A percentile compares a stretch with the other conserved stretches of the same genome.
phyloP scores from a whole-genome alignment of 2,329 filamentous ascomycete species.

The Trichoderma harzianum region DNA sequence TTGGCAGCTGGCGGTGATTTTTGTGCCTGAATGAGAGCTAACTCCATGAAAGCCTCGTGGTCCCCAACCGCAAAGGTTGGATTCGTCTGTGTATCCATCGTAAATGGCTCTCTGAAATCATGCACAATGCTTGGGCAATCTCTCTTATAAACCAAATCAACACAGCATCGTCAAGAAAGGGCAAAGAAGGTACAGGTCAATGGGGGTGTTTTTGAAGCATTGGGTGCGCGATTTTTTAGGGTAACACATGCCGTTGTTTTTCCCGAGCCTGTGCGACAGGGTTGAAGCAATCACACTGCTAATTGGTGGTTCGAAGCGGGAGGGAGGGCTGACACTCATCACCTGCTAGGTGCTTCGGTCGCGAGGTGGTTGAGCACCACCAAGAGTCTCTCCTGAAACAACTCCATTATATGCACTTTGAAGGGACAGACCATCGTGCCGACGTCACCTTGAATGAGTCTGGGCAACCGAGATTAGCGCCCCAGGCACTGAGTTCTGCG shows the following conservation, averaged over 20 bases:
- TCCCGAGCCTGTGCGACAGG: neutral
- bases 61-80: conserved; percentile 26
- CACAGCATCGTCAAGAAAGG: neutral
- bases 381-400: neutral
- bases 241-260: neutral
- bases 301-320: neutral
- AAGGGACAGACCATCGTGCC: neutral
- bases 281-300: neutral
- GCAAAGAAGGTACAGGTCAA: neutral
- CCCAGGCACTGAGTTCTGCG: neutral
- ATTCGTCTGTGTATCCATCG: neutral
- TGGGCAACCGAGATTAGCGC: neutral
- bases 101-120: neutral
- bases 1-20: conserved; percentile 36
- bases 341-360: neutral
- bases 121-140: neutral
- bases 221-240: neutral
- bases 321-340: neutral
- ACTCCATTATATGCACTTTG: neutral
- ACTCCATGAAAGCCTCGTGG: conserved; percentile 39
- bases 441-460: neutral
- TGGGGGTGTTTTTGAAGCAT: neutral
- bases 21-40: conserved; percentile 34
- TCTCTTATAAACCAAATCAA: neutral
- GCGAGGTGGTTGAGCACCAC: neutral